A percentile compares a stretch with the other conserved stretches of the same genome.
Evolutionary conservation across 768 basidiomycete genomes (phyloP).

Genomic region (Hygrocybe coccinea): DNA sequence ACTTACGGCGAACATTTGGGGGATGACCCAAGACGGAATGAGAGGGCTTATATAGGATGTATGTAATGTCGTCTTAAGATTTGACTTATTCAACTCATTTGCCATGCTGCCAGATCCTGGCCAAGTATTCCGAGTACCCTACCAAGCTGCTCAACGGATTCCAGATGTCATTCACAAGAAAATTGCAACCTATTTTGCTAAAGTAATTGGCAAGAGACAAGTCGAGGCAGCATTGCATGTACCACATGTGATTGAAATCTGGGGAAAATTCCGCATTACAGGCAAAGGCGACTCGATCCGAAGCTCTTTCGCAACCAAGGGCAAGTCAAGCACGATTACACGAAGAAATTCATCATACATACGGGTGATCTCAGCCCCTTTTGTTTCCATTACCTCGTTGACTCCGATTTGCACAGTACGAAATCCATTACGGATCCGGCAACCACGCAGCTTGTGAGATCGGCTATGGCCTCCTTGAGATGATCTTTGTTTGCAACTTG

Average conservation of each 20-base stretch:
- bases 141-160: neutral
- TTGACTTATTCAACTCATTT: neutral
- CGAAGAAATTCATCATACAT: too few relatives aligned
- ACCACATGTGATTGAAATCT: too few relatives aligned
- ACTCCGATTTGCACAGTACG: neutral
- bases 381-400: too few relatives aligned
- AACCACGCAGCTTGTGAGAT: neutral
- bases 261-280: too few relatives aligned
- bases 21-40: neutral
- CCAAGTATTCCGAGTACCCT: conserved; percentile 15
- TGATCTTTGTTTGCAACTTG: conserved; percentile 11
- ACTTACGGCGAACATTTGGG: neutral
- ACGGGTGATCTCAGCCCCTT: too few relatives aligned
- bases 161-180: conserved; percentile 3
- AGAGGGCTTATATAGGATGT: conserved; percentile 9
- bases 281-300: too few relatives aligned
- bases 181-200: conserved; percentile 13
- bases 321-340: too few relatives aligned
- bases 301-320: too few relatives aligned
- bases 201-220: conserved; percentile 4
- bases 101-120: conserved; percentile 13
- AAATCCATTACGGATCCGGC: neutral
- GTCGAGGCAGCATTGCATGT: too few relatives aligned
- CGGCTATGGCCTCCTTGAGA: conserved; percentile 13
- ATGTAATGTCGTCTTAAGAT: neutral